These are phyloP conservation scores for Veloboletus limbatus DNA, from an alignment of 1,284 basidiomycete species.

Conservation along the genomic window DNA sequence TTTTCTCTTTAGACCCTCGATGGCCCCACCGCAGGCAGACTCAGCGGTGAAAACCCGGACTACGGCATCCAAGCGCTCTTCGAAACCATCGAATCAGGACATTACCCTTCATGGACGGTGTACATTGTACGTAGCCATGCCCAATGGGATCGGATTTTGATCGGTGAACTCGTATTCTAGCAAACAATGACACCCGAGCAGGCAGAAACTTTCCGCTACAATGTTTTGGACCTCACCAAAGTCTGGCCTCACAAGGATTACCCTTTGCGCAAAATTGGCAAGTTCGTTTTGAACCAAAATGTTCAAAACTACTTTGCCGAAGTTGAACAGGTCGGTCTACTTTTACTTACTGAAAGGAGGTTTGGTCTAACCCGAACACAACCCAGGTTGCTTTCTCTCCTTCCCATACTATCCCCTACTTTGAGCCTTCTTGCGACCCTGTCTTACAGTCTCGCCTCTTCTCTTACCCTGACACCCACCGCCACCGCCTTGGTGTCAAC, in stretches of 20 bases:
- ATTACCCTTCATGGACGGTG: slow-evolving; percentile 79
- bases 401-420: slow-evolving; percentile 81
- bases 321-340: slow-evolving; percentile 67
- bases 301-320: slow-evolving; percentile 84
- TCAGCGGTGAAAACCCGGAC: slow-evolving; percentile 79
- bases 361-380: slow-evolving; percentile 19
- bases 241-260: slow-evolving; percentile 82
- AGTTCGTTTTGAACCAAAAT: slow-evolving; percentile 85
- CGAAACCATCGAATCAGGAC: slow-evolving; percentile 74
- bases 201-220: slow-evolving; percentile 89
- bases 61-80: slow-evolving; percentile 77
- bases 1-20: slow-evolving; percentile 54
- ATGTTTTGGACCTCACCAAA: slow-evolving; percentile 89
- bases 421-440: slow-evolving; percentile 87
- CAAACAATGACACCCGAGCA: slow-evolving; percentile 90
- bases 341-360: not conserved
- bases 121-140: slow-evolving; percentile 51
- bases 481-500: slow-evolving; percentile 83
- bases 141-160: not conserved
- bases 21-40: slow-evolving; percentile 48
- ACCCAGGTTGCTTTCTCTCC: slow-evolving; percentile 78
- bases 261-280: slow-evolving; percentile 86
- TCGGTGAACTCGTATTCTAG: slow-evolving; percentile 35
- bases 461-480: slow-evolving; percentile 94
- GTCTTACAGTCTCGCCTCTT: slow-evolving; percentile 91